These are phyloP conservation scores for Colletotrichum shisoi DNA, from an alignment of 2,329 filamentous ascomycete genomes.

Conservation along the genomic window DNA sequence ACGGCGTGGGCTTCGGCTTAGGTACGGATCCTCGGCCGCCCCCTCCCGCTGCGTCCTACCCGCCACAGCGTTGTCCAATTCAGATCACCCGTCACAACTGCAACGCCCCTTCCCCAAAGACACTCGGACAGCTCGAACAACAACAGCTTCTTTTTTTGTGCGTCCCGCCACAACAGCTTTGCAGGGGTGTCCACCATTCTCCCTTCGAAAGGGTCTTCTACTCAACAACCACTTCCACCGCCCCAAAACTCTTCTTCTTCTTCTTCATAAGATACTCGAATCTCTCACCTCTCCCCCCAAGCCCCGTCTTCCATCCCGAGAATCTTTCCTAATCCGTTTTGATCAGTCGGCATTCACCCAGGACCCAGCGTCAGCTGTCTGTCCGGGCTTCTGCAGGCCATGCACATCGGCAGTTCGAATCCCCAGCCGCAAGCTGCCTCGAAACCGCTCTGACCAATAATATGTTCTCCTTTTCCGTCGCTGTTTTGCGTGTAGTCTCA, in stretches of 20 bases:
- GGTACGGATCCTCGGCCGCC: background rate
- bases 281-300: slow-evolving; percentile 32
- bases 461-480: slow-evolving; percentile 7
- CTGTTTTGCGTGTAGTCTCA: slow-evolving; percentile 10
- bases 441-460: slow-evolving; percentile 1
- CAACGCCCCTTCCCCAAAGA: slow-evolving; percentile 27
- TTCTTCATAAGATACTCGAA: slow-evolving; percentile 38
- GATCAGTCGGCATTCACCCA: background rate
- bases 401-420: slow-evolving; percentile 20
- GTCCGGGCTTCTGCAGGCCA: background rate
- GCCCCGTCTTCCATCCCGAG: slow-evolving; percentile 26
- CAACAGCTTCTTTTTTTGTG: slow-evolving; percentile 38
- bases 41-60: background rate
- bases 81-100: slow-evolving; percentile 38
- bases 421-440: slow-evolving; percentile 18
- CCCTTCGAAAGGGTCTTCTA: slow-evolving; percentile 39
- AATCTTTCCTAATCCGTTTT: slow-evolving; percentile 20
- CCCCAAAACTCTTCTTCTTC: slow-evolving; percentile 39
- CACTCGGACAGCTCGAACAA: slow-evolving; percentile 32
- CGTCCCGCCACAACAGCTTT: slow-evolving; percentile 40
- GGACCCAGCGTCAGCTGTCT: background rate
- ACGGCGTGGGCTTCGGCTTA: background rate
- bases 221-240: slow-evolving; percentile 41
- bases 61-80: slow-evolving; percentile 13
- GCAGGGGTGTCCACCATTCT: slow-evolving; percentile 37